Conservation (phyloP, 331 rosid genomes). For the Acacia concinna region DNA sequence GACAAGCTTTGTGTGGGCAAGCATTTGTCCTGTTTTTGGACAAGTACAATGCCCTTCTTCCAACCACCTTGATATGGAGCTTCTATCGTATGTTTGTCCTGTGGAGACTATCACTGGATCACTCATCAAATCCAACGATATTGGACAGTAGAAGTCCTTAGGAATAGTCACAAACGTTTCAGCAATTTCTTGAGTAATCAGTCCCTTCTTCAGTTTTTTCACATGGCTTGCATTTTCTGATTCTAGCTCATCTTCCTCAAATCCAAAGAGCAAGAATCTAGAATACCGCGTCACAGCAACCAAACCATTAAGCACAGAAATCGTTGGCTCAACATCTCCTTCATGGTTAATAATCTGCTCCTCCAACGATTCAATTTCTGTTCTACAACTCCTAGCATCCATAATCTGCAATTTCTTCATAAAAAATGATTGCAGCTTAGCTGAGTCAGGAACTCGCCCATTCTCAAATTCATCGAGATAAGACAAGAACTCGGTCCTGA, state of each 20-base stretch:
- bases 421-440: conserved; percentile 49
- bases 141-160: conserved; percentile 83
- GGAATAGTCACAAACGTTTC: conserved; percentile 80
- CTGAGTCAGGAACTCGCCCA: conserved; percentile 59
- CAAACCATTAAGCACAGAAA: conserved; percentile 77
- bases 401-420: conserved; percentile 55
- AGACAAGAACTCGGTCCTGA: conserved; percentile 48
- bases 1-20: conserved; percentile 59
- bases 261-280: conserved; percentile 85
- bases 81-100: conserved; percentile 89
- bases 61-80: conserved; percentile 85
- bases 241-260: conserved; percentile 78
- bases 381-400: conserved; percentile 66
- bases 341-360: conserved; percentile 93
- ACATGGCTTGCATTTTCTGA: conserved; percentile 34
- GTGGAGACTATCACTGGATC: conserved; percentile 89
- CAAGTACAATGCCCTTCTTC: conserved; percentile 93
- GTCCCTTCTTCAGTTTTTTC: conserved; percentile 52
- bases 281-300: conserved; percentile 82
- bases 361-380: conserved; percentile 81
- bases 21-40: conserved; percentile 93
- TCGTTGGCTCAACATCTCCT: conserved; percentile 80
- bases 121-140: conserved; percentile 83
- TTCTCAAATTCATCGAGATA: conserved; percentile 66
- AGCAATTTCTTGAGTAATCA: conserved; percentile 70